phyloP scores from a whole-genome alignment of 1,284 basidiomycete species.

The Ceratobasidium sp. region DNA sequence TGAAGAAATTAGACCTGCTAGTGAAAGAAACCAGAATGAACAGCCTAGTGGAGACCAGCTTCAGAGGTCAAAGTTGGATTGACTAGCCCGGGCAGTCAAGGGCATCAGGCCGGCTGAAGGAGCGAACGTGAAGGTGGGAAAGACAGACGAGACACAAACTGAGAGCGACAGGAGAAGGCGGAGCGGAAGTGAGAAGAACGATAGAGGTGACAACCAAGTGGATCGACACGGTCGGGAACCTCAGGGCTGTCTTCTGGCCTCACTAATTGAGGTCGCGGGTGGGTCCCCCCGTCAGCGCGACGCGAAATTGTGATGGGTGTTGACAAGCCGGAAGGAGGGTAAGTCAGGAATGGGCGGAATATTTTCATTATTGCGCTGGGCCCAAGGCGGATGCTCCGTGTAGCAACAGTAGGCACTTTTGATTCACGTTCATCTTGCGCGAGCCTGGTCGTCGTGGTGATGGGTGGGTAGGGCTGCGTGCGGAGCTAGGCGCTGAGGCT shows the following conservation, averaged over 20 bases:
- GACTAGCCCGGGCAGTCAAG: constrained; percentile 31
- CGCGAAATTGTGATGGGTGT: not conserved
- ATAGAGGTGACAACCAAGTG: constrained; percentile 33
- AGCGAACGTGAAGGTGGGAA: constrained; percentile 21
- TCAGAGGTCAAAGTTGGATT: constrained; percentile 35
- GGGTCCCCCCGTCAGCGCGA: not conserved
- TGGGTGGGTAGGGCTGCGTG: not conserved
- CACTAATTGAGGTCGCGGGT: not conserved
- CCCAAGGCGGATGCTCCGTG: not conserved
- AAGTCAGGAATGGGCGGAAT: not conserved
- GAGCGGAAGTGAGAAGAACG: not conserved
- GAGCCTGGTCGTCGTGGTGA: constrained; percentile 8
- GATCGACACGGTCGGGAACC: constrained; percentile 23
- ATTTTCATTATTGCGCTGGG: not conserved
- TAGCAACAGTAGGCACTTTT: not conserved
- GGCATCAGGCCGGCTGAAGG: constrained; percentile 41
- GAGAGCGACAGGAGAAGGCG: constrained; percentile 30
- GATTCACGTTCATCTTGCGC: not conserved
- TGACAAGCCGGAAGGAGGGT: not conserved
- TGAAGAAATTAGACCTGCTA: constrained; percentile 13
- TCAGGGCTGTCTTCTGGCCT: constrained; percentile 8
- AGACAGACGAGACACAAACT: not conserved
- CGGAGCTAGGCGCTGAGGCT: not conserved
- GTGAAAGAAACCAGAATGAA: constrained; percentile 7
- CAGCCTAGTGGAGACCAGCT: constrained; percentile 29